phyloP scores from a whole-genome alignment of 129 eudicot genomes.

The Artemisia annua region DNA sequence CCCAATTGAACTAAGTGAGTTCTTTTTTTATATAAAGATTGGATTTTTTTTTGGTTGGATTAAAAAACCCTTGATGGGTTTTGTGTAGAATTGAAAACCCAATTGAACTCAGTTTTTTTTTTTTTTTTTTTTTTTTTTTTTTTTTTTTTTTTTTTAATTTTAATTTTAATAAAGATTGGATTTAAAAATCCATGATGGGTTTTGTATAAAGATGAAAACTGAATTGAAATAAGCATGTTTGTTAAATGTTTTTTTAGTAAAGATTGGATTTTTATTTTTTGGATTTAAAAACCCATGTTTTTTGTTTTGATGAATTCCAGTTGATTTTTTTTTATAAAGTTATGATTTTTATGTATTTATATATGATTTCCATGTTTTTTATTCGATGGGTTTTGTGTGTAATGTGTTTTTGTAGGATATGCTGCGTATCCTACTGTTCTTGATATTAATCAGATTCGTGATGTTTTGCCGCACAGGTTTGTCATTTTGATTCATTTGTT shows the following conservation, averaged over 20 bases:
- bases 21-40: background rate
- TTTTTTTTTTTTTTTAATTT: background rate
- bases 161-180: background rate
- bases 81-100: background rate
- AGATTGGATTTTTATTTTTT: no score
- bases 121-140: background rate
- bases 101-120: background rate
- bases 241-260: no score
- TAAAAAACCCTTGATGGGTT: no score
- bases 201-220: no score
- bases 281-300: background rate
- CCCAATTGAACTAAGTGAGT: background rate
- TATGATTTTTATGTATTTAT: no score
- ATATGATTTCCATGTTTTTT: background rate
- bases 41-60: no score
- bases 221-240: no score
- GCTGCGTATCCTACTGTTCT: constrained; percentile 78
- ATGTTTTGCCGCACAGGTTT: constrained; percentile 83
- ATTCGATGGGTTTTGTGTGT: background rate
- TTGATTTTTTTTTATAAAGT: no score
- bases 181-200: no score
- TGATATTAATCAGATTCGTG: constrained; percentile 84
- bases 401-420: constrained; percentile 39
- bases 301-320: no score
- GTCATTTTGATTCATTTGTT: constrained; percentile 5